These are phyloP conservation scores for Quercus cerris DNA, from an alignment of 306 rosid species.

Conservation along the genomic window DNA sequence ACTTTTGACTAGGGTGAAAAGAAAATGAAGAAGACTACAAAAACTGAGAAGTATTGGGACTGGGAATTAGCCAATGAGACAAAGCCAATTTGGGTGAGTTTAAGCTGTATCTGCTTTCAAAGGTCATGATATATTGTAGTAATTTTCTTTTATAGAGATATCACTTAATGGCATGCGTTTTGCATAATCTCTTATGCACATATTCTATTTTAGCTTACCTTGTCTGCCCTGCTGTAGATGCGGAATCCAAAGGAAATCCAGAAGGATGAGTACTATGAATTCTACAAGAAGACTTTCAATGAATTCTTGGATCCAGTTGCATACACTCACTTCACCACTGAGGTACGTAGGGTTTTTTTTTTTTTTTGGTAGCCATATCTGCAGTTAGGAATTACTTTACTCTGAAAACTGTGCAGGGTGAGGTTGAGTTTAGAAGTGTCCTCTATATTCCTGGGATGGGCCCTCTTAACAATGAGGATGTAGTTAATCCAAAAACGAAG, in stretches of 20 bases:
- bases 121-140: background rate
- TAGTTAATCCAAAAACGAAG: conserved; percentile 87
- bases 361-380: background rate
- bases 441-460: conserved; percentile 97
- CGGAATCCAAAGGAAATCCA: conserved; percentile 79
- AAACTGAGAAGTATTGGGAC: conserved; percentile 97
- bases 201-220: background rate
- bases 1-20: conserved; percentile 59
- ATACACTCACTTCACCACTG: conserved; percentile 87
- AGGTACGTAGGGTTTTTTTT: conserved; percentile 39
- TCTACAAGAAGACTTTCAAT: conserved; percentile 83
- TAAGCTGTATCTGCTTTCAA: conserved; percentile 10
- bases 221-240: conserved; percentile 53
- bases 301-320: conserved; percentile 94
- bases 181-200: conserved; percentile 6
- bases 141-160: background rate
- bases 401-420: conserved; percentile 66
- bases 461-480: conserved; percentile 94
- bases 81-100: conserved; percentile 97
- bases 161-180: background rate
- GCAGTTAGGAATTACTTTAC: background rate
- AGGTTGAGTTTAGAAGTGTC: conserved; percentile 92
- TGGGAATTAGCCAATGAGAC: conserved; percentile 97
- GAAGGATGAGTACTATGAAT: conserved; percentile 85
- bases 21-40: conserved; percentile 65